Conservation (phyloP, 441 rosid species). For the Arabidopsis hybrid region DNA sequence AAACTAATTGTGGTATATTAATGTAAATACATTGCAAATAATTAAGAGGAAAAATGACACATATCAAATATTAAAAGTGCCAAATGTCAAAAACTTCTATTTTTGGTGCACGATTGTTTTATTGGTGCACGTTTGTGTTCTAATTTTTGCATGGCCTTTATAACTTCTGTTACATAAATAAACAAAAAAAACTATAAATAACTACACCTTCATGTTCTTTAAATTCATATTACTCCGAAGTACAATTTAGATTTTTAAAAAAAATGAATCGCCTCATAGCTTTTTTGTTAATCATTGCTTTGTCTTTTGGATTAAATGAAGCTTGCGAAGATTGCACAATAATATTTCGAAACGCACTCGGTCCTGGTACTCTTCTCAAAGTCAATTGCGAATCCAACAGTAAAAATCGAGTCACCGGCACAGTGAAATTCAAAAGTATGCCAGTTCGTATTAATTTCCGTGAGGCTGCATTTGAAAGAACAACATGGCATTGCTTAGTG, state of each 20-base stretch:
- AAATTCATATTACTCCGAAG: background rate
- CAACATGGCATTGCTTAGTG: slow-evolving; percentile 2
- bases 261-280: background rate
- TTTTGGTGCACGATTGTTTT: too few species aligned
- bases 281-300: background rate
- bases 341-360: background rate
- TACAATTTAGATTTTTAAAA: background rate
- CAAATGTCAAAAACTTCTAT: too few species aligned
- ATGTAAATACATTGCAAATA: too few species aligned
- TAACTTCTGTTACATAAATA: background rate
- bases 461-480: background rate
- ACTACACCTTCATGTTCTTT: background rate
- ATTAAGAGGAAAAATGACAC: too few species aligned
- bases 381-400: slow-evolving; percentile 1
- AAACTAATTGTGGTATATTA: too few species aligned
- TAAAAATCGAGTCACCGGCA: background rate
- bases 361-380: background rate
- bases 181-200: background rate
- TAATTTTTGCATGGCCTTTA: slow-evolving; percentile 13
- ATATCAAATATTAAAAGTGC: too few species aligned
- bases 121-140: slow-evolving; percentile 4
- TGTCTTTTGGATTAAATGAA: background rate
- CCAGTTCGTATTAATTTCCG: background rate
- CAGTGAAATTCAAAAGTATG: background rate
- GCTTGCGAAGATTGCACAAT: background rate